Evolutionary conservation across 2,329 filamentous ascomycete genomes (phyloP).

Genomic region (Magnaporthiopsis rhizophila): DNA sequence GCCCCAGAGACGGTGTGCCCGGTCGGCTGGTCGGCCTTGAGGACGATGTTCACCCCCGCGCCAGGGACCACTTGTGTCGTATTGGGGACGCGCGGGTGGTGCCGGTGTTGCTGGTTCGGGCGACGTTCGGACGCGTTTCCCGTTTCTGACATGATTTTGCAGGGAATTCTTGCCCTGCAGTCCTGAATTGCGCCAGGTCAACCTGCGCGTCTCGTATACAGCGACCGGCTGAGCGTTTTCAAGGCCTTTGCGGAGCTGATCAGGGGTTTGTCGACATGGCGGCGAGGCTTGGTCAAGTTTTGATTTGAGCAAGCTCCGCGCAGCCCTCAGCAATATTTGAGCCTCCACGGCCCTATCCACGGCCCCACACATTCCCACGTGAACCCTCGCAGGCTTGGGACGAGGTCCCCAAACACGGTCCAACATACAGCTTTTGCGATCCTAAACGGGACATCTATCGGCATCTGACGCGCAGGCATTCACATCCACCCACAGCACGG

Average conservation of each 20-base stretch:
- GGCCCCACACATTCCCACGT: no score
- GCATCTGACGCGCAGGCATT: background rate
- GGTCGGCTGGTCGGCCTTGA: slow-evolving; percentile 70
- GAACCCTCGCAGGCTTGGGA: background rate
- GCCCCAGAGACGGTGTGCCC: slow-evolving; percentile 61
- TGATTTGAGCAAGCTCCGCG: background rate
- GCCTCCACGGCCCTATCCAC: background rate
- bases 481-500: no score
- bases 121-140: background rate
- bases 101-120: background rate
- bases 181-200: no score
- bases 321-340: background rate
- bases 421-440: no score
- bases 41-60: slow-evolving; percentile 60
- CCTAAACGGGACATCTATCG: background rate
- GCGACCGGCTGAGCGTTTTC: no score
- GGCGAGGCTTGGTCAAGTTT: background rate
- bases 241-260: background rate
- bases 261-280: background rate
- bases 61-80: slow-evolving; percentile 49
- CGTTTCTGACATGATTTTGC: no score
- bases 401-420: no score
- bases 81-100: slow-evolving; percentile 31
- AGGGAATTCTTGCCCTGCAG: no score
- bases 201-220: background rate